A percentile compares a stretch with the other conserved stretches of the same genome.
These are phyloP conservation scores for Protoeuglena noctilucae DNA, from an alignment of 139 green algal species.

Conservation along the genomic window DNA sequence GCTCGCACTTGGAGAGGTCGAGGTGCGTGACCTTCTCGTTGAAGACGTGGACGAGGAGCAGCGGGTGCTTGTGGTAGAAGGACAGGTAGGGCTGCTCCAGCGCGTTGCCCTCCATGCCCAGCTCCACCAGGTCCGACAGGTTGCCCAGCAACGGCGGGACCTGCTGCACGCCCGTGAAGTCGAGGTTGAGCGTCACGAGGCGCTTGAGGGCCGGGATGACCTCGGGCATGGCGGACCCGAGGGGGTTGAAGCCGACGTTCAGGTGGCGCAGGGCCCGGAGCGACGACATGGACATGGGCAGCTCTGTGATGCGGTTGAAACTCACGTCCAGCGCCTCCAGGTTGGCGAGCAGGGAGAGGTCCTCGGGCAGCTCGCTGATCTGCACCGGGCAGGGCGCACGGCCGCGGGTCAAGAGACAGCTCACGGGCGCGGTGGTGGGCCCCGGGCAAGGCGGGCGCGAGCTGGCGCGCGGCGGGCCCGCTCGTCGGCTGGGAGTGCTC, in stretches of 20 bases:
- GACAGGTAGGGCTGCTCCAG: not conserved
- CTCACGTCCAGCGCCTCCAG: not conserved
- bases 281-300: conserved; percentile 10
- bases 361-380: not conserved
- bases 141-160: conserved; percentile 14
- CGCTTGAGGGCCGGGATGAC: not conserved
- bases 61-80: conserved; percentile 7
- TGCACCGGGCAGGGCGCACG: no score
- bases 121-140: conserved; percentile 15
- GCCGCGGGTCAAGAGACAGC: no score
- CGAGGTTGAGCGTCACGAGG: not conserved
- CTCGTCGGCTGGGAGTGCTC: no score
- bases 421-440: no score
- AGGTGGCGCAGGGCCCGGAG: conserved; percentile 17
- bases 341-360: not conserved
- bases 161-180: conserved; percentile 20
- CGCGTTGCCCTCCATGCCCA: conserved; percentile 10
- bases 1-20: conserved; percentile 24
- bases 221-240: not conserved
- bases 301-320: conserved; percentile 11
- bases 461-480: no score
- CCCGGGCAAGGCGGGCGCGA: no score
- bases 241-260: conserved; percentile 8
- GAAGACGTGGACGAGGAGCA: not conserved
- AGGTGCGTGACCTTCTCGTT: not conserved